Evolutionary conservation across 2,329 filamentous ascomycete genomes (phyloP), one percentile per base, ranked within the genome.

Genomic region (Curvularia hawaiiensis): DNA sequence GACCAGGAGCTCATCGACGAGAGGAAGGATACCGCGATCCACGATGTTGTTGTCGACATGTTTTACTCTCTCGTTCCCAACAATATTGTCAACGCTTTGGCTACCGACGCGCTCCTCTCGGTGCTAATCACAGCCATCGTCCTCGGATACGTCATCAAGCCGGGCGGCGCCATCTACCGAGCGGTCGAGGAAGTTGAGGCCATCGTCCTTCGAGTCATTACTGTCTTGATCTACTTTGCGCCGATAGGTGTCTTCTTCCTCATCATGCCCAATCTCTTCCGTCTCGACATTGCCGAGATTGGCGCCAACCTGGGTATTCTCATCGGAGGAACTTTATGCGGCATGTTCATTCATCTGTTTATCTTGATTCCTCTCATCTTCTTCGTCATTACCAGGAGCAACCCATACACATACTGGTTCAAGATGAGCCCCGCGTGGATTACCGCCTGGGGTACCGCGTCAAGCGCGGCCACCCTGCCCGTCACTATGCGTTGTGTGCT

Each of bases 181-280:
- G 79, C 78, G 0, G 70, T 80, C 3, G 74, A 76, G 28, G 82
- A 84, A 64, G 71, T 84, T 35, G 82, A 84, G 59, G 69, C 69
- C 16, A 78, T 84, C 53, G 77, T 83, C 56, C 78, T 77, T 54
- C 73, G 71, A 31, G 69, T 82, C 61, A 82, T 83, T 59, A 79
- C 74, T 1, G 79, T 78, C 46, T 72, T 84, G 31, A 84, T 84
- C 70, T 73, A 80, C 55, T 57, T 79, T 6, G 82, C 82, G 0
- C 82, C 82, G 1, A 73, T 83, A 30, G 82, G 82, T 62, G 81
- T 84, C 52, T 84, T 84, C 70, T 83, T 81, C 70, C 71, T 84
- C 38, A 83, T 84, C 60, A 67, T 84, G 57, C 75, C 81, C 40
- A 84, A 84, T 63, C 67, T 84, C 41, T 79, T 84, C 71, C 78